Base-by-base conservation (phyloP, 2,329 filamentous ascomycete genomes). In the Epichloe hybrida region DNA sequence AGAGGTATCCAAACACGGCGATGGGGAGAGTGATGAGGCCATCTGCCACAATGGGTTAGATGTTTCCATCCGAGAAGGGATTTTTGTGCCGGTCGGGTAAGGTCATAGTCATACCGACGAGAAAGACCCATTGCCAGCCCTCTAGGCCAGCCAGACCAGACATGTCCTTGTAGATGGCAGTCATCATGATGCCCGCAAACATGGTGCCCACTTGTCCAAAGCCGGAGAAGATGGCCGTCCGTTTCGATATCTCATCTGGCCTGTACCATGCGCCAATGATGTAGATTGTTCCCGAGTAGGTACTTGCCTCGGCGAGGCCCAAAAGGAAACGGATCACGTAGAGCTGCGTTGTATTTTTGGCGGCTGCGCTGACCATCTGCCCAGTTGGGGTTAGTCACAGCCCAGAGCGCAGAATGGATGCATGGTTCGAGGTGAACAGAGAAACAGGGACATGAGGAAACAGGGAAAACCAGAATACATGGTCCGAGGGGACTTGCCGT, bases 111-210 rank as follows among this genome's bases (percentile, higher is more conserved):
- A 31, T 31, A 31, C 31, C 83, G 9, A 86, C 77, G 39, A 86
- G 82, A 64, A 86, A 86, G 0, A 86, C 69, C 82, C 80, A 84
- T 3, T 79, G 69, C 82, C 82, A 87, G 6, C 81, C 82, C 0
- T 69, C 75, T 1, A 84, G 66, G 0, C 81, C 83, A 20, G 65
- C 64, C 2, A 68, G 66, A 2, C 75, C 72, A 35, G 68, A 50
- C 49, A 69, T 55, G 42, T 61, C 62, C 1, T 56, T 51, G 4
- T 79, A 78, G 50, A 88, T 84, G 1, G 82, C 79, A 0, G 78
- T 78, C 17, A 78, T 75, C 45, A 83, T 76, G 23, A 82, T 67
- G 1, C 81, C 83, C 1, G 64, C 65, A 34, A 69, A 62, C 53
- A 68, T 60, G 41, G 74, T 80, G 0, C 80, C 80, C 0, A 75